phyloP scores from a whole-genome alignment of 106 monocot species.

The Narthecium ossifragum region DNA sequence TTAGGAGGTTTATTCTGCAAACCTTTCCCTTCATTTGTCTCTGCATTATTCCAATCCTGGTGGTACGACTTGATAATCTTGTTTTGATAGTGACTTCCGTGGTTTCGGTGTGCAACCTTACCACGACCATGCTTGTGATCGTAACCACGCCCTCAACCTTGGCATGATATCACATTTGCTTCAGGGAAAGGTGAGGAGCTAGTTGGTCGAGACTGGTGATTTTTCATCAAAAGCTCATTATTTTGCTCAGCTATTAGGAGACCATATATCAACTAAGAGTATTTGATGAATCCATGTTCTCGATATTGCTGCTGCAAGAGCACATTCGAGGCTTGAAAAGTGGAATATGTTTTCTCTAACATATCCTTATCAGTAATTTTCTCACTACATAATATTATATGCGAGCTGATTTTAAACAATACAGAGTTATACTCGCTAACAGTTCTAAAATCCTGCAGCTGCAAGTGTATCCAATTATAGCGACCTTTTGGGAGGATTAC shows the following conservation, averaged over 20 bases:
- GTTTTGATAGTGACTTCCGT: too few relatives aligned
- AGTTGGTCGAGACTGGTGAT: too few relatives aligned
- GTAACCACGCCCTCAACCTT: too few relatives aligned
- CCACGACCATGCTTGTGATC: neutral
- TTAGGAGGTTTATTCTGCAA: neutral
- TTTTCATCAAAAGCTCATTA: too few relatives aligned
- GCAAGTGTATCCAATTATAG: neutral
- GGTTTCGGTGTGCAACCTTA: neutral
- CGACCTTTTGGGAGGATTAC: neutral
- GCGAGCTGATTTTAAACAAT: conserved; percentile 4
- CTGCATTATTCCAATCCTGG: neutral
- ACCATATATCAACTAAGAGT: too few relatives aligned
- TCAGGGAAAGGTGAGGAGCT: too few relatives aligned
- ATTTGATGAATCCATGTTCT: too few relatives aligned
- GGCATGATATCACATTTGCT: too few relatives aligned
- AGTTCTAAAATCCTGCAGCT: conserved; percentile 1
- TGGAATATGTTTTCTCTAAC: neutral
- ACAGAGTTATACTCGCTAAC: neutral
- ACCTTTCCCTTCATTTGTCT: neutral
- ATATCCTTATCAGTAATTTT: neutral
- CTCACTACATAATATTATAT: neutral
- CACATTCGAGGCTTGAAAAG: neutral
- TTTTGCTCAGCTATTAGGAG: too few relatives aligned
- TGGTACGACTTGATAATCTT: neutral
- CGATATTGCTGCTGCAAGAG: conserved; percentile 22